A percentile compares a stretch with the other conserved stretches of the same genome.
These are phyloP conservation scores for Agastache rugosa DNA, from an alignment of 257 asterid species.

Conservation along the genomic window DNA sequence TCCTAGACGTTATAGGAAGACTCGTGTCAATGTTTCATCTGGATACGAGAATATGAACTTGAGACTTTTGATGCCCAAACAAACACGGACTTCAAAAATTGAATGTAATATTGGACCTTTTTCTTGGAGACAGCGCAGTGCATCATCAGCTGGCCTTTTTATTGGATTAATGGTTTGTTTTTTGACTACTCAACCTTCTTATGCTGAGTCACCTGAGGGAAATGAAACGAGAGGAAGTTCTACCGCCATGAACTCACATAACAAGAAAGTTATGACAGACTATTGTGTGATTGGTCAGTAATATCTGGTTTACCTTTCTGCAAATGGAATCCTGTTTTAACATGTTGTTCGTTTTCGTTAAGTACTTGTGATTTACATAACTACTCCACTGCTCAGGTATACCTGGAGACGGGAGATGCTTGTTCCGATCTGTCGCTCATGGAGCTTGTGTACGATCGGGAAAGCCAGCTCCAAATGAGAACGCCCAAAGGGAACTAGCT, in stretches of 20 bases:
- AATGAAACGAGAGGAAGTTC: conserved; percentile 46
- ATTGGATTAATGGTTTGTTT: conserved; percentile 67
- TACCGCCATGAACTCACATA: conserved; percentile 48
- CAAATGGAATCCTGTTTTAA: not conserved
- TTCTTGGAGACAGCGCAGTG: conserved; percentile 50
- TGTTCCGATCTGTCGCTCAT: conserved; percentile 93
- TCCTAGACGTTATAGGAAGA: conserved; percentile 39
- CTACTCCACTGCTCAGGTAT: conserved; percentile 63
- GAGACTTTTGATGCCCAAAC: conserved; percentile 55
- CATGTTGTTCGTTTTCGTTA: not conserved
- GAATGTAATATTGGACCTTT: conserved; percentile 42
- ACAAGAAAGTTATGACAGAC: conserved; percentile 69
- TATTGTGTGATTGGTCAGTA: conserved; percentile 78
- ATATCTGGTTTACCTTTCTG: conserved; percentile 20
- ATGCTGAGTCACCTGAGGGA: conserved; percentile 61
- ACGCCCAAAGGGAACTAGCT: conserved; percentile 73
- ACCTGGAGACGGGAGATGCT: conserved; percentile 99
- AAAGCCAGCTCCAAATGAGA: conserved; percentile 76
- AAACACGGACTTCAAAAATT: conserved; percentile 40
- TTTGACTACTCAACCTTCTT: conserved; percentile 63
- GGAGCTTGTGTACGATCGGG: conserved; percentile 91
- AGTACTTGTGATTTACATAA: conserved; percentile 18
- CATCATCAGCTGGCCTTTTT: conserved; percentile 54
- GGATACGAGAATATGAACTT: conserved; percentile 47
- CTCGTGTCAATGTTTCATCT: conserved; percentile 43